Evolutionary conservation across 2,329 filamentous ascomycete genomes (phyloP).

Genomic region (Cytospora piceae): DNA sequence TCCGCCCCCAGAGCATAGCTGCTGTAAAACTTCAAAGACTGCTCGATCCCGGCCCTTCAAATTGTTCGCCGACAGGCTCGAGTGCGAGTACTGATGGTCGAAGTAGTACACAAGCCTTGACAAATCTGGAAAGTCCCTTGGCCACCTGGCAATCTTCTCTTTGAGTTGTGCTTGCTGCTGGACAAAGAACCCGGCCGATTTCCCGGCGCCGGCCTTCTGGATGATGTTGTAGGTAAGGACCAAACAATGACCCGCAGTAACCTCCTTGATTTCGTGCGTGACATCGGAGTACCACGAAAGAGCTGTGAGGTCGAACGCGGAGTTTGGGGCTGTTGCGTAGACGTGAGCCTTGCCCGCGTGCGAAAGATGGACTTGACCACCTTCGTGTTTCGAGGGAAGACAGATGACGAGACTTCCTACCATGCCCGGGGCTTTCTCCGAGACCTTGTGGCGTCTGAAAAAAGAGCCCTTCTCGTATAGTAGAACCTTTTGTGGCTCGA

Average conservation of each 20-base stretch:
- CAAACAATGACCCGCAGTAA: slow-evolving; percentile 48
- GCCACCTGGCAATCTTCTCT: slow-evolving; percentile 30
- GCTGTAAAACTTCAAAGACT: slow-evolving; percentile 30
- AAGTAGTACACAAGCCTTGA: slow-evolving; percentile 31
- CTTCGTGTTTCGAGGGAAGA: slow-evolving; percentile 49
- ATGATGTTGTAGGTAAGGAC: slow-evolving; percentile 55
- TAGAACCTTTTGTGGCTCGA: slow-evolving; percentile 47
- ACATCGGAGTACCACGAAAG: slow-evolving; percentile 54
- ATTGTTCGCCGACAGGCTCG: slow-evolving; percentile 31
- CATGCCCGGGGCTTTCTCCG: slow-evolving; percentile 49
- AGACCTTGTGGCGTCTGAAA: slow-evolving; percentile 50
- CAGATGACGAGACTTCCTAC: slow-evolving; percentile 51
- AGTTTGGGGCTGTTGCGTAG: slow-evolving; percentile 40
- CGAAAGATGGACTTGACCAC: slow-evolving; percentile 46
- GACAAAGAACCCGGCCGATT: slow-evolving; percentile 29
- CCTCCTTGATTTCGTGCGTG: slow-evolving; percentile 48
- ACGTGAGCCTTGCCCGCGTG: not conserved
- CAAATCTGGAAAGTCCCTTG: not conserved
- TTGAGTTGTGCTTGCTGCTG: slow-evolving; percentile 28
- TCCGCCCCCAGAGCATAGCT: slow-evolving; percentile 25
- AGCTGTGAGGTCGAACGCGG: slow-evolving; percentile 38
- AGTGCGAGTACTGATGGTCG: slow-evolving; percentile 34
- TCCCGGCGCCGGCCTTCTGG: slow-evolving; percentile 29
- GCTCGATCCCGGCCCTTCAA: slow-evolving; percentile 35
- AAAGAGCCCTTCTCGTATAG: slow-evolving; percentile 52